A percentile compares a stretch with the other conserved stretches of the same genome.
These are phyloP conservation scores for Acer yangbiense DNA, from an alignment of 345 rosid species.

Conservation along the genomic window DNA sequence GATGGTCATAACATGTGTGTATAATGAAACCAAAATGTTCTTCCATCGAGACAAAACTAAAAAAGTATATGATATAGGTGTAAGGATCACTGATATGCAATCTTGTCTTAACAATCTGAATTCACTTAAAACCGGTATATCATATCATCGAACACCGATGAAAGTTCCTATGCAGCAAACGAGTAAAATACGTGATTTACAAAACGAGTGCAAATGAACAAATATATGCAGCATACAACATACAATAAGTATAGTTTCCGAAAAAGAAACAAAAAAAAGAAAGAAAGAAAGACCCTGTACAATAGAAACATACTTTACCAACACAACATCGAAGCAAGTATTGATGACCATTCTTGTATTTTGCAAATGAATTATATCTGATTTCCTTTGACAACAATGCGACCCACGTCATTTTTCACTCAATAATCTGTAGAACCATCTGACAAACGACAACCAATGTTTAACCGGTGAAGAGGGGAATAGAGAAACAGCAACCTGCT, in stretches of 20 bases:
- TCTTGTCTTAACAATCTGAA: background rate
- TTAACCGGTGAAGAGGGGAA: conserved; percentile 18
- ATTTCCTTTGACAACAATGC: conserved; percentile 11
- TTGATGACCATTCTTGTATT: background rate
- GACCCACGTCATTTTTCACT: background rate
- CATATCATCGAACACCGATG: conserved; percentile 11
- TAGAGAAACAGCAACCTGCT: conserved; percentile 3
- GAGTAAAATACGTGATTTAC: conserved; percentile 17
- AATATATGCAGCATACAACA: conserved; percentile 19
- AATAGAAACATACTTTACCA: conserved; percentile 14
- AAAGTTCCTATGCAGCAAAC: conserved; percentile 2
- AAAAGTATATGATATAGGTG: background rate
- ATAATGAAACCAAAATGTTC: too few species aligned
- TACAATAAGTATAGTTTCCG: background rate
- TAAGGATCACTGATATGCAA: background rate
- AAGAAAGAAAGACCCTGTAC: conserved; percentile 23
- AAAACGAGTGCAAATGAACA: background rate
- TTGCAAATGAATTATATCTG: conserved; percentile 7
- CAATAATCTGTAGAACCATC: background rate
- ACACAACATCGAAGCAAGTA: conserved; percentile 12
- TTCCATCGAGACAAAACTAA: background rate
- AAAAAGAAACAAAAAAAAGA: background rate
- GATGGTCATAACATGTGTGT: too few species aligned
- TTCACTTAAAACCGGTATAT: background rate
- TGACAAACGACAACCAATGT: background rate